Base-by-base conservation (phyloP, 164 flowering plant genomes). In the Magnolia sinica region DNA sequence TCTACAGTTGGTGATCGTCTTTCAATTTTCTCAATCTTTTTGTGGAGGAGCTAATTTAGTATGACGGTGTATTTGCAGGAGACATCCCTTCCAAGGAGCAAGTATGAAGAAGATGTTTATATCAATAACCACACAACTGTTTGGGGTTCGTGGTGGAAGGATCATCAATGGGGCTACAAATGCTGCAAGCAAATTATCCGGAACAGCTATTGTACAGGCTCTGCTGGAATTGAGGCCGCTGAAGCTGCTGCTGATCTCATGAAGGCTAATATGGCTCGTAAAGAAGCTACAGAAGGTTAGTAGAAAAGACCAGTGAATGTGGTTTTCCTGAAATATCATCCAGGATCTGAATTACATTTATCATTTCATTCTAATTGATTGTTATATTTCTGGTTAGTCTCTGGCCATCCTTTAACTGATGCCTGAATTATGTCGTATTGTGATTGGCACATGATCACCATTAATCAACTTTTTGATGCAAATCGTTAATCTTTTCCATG, bases 141-240 rank as follows among this genome's bases (percentile, higher is more conserved):
- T 19, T 94, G 96, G 97, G 99, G 98, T 73, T 96, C 99, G 2
- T 94, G 98, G 97, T 96, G 98, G 98, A 92, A 91, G 80, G 96
- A 92, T 81, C 96, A 94, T 68, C 99, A 94, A 45, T 94, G 98
- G 98, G 99, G 99, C 27, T 96, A 93, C 77, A 91, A 89, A 79
- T 94, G 98, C 85, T 96, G 98, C 83, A 86, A 88, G 74, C 97
- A 92, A 75, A 86, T 84, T 7, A 86, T 90, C 51, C 79, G 89
- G 20, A 96, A 96, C 78, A 96, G 98, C 76, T 94, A 94, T 64
- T 96, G 99, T 82, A 90, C 92, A 1, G 99, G 98, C 58, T 84
- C 88, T 50, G 90, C 89, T 29, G 91, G 91, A 64, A 92, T 91
- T 79, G 94, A 95, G 79, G 96, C 97, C 52, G 96, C 92, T 73